Conservation (phyloP, 257 asterid species). For the Pogostemon cablin region DNA sequence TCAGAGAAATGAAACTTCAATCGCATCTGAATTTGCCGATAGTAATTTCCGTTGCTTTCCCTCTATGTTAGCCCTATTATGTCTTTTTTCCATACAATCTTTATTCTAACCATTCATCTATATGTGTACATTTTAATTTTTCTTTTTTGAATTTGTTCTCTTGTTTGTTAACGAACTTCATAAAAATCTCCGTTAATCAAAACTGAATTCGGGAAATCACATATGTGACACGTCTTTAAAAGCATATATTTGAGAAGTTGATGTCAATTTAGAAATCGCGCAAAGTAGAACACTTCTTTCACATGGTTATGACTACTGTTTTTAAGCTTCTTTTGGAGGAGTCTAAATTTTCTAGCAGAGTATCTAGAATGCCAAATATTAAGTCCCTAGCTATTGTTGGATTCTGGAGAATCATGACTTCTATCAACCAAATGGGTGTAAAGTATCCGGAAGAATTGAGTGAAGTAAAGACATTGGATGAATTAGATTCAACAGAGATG, state of each 20-base stretch:
- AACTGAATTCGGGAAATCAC: slow-evolving; percentile 1
- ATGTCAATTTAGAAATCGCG: neutral
- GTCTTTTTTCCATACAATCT: slow-evolving; percentile 9
- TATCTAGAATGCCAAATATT: neutral
- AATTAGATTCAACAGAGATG: neutral
- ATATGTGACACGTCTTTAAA: neutral
- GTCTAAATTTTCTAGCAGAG: neutral
- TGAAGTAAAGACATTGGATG: slow-evolving; percentile 3
- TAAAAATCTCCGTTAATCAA: neutral
- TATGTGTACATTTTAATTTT: neutral
- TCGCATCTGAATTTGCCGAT: slow-evolving; percentile 79
- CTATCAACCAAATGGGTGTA: slow-evolving; percentile 14
- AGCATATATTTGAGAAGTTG: neutral
- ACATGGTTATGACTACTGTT: neutral
- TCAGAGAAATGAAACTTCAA: slow-evolving; percentile 43
- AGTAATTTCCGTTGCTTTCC: slow-evolving; percentile 51
- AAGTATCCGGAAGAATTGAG: neutral
- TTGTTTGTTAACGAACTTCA: neutral
- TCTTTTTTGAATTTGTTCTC: no score
- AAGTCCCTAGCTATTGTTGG: neutral
- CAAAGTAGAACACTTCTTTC: no score
- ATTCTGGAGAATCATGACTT: slow-evolving; percentile 9
- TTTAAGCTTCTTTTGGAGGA: neutral
- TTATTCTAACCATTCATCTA: neutral
- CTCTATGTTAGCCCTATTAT: neutral